phyloP scores from a whole-genome alignment of 352 stramenopile genomes.

The Thraustotheca clavata region DNA sequence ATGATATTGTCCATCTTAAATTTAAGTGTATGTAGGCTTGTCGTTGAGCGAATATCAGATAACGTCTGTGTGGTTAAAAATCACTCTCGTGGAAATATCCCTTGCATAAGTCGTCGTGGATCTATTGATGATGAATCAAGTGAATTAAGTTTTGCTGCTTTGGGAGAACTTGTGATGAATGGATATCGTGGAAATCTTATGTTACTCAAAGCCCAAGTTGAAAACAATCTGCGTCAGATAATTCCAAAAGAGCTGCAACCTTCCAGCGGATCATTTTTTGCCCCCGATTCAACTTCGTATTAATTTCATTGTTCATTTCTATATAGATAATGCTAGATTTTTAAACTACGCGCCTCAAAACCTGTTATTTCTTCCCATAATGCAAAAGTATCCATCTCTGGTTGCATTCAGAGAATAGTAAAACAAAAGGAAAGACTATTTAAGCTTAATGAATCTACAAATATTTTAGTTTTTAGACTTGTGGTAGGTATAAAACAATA shows the following conservation, averaged over 20 bases:
- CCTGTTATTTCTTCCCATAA: neutral
- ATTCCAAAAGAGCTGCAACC: too few relatives aligned
- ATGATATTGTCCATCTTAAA: neutral
- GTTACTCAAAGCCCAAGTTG: neutral
- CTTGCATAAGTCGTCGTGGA: neutral
- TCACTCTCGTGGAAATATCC: neutral
- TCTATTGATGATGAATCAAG: neutral
- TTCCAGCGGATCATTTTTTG: too few relatives aligned
- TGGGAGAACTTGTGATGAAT: neutral
- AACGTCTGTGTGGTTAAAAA: neutral
- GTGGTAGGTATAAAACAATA: too few relatives aligned
- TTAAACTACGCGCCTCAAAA: neutral
- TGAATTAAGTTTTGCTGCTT: neutral
- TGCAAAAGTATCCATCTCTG: neutral
- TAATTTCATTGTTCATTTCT: neutral
- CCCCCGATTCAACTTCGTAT: too few relatives aligned
- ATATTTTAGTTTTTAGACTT: too few relatives aligned
- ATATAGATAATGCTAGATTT: neutral
- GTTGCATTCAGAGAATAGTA: too few relatives aligned
- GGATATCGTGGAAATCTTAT: neutral
- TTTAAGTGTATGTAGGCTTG: neutral
- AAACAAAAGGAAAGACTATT: too few relatives aligned
- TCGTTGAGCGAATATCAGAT: neutral
- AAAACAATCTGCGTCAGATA: neutral
- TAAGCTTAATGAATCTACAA: too few relatives aligned